Evolutionary conservation across 805 yeast species (phyloP).

Genomic region (Pichia nakasei): DNA sequence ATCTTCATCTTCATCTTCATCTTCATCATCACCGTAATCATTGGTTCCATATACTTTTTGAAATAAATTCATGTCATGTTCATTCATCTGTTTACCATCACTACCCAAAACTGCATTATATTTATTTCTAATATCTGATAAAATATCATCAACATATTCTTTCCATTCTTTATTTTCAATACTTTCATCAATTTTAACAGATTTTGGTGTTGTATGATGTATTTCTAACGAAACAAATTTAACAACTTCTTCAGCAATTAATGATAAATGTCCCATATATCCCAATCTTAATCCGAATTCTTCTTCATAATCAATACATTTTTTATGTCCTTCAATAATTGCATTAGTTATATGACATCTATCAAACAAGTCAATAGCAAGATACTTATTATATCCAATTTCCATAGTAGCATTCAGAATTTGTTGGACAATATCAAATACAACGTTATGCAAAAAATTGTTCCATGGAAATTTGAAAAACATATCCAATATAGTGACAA

Average conservation of each 20-base stretch:
- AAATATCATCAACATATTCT: constrained; percentile 69
- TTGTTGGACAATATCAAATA: constrained; percentile 93
- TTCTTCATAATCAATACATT: constrained; percentile 48
- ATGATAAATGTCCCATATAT: constrained; percentile 92
- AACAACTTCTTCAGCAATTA: constrained; percentile 92
- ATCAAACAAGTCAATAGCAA: constrained; percentile 63
- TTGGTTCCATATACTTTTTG: constrained; percentile 18
- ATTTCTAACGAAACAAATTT: constrained; percentile 63
- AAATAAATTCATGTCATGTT: constrained; percentile 28
- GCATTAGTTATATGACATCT: constrained; percentile 42
- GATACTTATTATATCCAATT: constrained; percentile 73
- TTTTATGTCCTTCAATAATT: constrained; percentile 53
- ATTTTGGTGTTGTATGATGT: constrained; percentile 47
- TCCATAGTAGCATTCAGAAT: constrained; percentile 71
- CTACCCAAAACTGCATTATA: constrained; percentile 86
- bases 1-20: constrained; percentile 14
- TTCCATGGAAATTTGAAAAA: constrained; percentile 92
- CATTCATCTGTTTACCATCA: constrained; percentile 30
- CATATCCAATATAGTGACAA: constrained; percentile 58
- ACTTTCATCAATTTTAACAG: constrained; percentile 43
- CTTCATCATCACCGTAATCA: constrained; percentile 18
- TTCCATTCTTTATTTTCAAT: constrained; percentile 14
- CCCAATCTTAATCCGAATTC: constrained; percentile 66
- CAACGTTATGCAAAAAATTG: constrained; percentile 93
- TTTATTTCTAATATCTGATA: constrained; percentile 85